Evolutionary conservation across 2,329 filamentous ascomycete species (phyloP), one percentile per base, ranked within the genome.

Genomic region (Coniochaeta pulveracea): DNA sequence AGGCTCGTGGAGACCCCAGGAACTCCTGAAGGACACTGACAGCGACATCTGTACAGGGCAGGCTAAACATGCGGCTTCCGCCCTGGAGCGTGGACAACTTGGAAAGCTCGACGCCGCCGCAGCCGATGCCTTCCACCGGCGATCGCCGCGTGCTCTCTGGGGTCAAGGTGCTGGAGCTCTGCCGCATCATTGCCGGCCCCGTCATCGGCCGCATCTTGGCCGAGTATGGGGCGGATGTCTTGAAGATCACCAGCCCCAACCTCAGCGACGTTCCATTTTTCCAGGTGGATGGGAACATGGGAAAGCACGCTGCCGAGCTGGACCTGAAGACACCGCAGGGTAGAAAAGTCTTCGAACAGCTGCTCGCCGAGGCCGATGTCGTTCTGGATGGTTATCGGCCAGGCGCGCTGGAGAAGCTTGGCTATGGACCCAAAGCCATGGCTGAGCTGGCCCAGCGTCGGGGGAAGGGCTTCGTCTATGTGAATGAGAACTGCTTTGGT

Each of bases 221-320:
- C n/a, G 80, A 83, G 41, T 79, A 85, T 47, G 82, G 82, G 3
- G 81, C 81, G 7, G 70, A 78, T 34, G 80, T 86, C 1, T 64
- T 86, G 42, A 81, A 84, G 45, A 64, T 86, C 27, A 85, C 79
- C 3, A 74, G 72, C 6, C 70, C 76, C 0, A 60, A 72, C 29
- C 61, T 85, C 12, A 71, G 72, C 4, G 80, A 84, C 39, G 74
- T 84, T 2, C 76, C 77, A 0, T 79, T 80, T 53, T 82, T 82
- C 52, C 78, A 83, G 43, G 68, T 82, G 1, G 79, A 84, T 42
- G 72, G 76, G 9, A 84, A 83, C 47, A 72, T 76, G 47, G 80
- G 80, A 16, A 85, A 85, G 50, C 76, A 76, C 40, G 66, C 75
- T 1, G 63, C 66, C 2, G 72, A 79, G 15, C 56, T 85, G 4